phyloP scores from a whole-genome alignment of 352 stramenopile species.

The Blastocystis sp. region DNA sequence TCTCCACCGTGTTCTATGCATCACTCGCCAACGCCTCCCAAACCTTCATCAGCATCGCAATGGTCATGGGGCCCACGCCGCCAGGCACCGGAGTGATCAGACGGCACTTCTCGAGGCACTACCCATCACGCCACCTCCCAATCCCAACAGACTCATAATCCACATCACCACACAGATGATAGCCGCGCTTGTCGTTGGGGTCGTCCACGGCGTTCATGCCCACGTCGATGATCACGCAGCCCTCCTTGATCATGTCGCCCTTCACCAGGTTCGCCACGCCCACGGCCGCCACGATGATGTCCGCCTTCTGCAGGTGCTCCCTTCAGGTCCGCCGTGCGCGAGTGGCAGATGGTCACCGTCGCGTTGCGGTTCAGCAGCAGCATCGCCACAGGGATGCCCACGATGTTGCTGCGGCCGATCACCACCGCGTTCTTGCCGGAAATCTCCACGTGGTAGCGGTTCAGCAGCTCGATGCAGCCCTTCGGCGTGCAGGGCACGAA shows the following conservation, averaged over 20 bases:
- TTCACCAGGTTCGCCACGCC: constrained; percentile 89
- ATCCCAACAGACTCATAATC: constrained; percentile 79
- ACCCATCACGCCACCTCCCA: not conserved
- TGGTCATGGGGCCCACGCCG: constrained; percentile 97
- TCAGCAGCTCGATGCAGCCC: constrained; percentile 84
- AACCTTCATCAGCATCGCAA: constrained; percentile 78
- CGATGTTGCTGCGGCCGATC: constrained; percentile 91
- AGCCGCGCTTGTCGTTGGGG: constrained; percentile 79
- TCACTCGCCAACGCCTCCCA: not conserved
- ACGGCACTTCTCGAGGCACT: constrained; percentile 77
- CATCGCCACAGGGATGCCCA: constrained; percentile 90
- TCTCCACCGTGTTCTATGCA: constrained; percentile 71
- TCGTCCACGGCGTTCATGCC: constrained; percentile 93
- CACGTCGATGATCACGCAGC: constrained; percentile 90
- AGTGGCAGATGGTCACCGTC: constrained; percentile 96
- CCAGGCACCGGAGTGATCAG: constrained; percentile 91
- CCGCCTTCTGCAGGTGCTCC: constrained; percentile 82
- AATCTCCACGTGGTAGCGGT: constrained; percentile 82
- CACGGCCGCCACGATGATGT: constrained; percentile 93
- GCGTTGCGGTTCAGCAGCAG: constrained; percentile 90
- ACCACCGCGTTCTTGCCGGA: constrained; percentile 90
- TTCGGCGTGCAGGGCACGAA: constrained; percentile 91
- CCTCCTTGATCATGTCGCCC: constrained; percentile 88
- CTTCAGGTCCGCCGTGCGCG: constrained; percentile 83
- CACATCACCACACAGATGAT: constrained; percentile 94